These are phyloP conservation scores for Cymbopogon flexuosus DNA, from an alignment of 202 grass and related monocot genomes.

Conservation along the genomic window DNA sequence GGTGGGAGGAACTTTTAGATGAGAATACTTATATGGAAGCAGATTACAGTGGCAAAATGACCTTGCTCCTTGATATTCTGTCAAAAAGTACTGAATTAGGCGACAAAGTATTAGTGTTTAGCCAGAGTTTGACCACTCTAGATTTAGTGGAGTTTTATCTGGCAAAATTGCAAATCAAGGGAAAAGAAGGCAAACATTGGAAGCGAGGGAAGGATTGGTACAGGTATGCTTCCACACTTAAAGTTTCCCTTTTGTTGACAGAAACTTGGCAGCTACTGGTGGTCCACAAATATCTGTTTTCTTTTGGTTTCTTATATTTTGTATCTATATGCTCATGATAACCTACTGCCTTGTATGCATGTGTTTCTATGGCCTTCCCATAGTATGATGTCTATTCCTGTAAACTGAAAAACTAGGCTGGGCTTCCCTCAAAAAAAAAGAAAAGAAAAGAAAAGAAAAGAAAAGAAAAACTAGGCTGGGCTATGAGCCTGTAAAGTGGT, in stretches of 20 bases:
- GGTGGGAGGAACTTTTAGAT: conserved; percentile 82
- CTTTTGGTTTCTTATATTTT: neutral
- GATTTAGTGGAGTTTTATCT: conserved; percentile 90
- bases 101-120: conserved; percentile 91
- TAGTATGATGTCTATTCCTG: conserved; percentile 14
- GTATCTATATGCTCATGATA: neutral
- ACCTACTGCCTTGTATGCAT: conserved; percentile 20
- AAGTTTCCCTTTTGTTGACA: conserved; percentile 14
- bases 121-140: conserved; percentile 86
- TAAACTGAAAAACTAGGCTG: no score
- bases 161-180: conserved; percentile 70
- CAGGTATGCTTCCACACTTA: conserved; percentile 54
- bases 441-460: no score
- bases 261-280: conserved; percentile 2
- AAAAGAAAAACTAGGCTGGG: neutral
- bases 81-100: conserved; percentile 68
- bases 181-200: conserved; percentile 72
- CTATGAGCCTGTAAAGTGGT: neutral
- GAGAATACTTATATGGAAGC: conserved; percentile 64
- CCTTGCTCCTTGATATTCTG: conserved; percentile 86
- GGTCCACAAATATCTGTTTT: neutral
- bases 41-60: conserved; percentile 95
- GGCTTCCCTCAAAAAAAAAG: no score
- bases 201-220: conserved; percentile 99
- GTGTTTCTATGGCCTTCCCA: neutral